Evolutionary conservation across 2,329 filamentous ascomycete species (phyloP).

Genomic region (Ceratocystis cacaofunesta): DNA sequence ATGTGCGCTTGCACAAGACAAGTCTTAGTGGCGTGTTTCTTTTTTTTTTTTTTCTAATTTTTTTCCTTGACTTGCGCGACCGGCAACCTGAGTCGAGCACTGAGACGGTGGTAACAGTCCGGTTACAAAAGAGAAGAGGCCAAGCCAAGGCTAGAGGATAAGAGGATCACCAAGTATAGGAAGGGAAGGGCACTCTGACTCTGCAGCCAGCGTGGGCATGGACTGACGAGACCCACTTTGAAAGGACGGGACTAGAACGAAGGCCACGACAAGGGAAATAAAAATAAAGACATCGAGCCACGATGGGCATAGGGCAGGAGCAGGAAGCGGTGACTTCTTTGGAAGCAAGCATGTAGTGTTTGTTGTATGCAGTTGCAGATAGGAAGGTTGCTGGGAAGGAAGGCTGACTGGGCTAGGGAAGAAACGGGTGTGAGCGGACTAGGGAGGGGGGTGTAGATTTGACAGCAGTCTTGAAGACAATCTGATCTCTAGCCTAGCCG

Average conservation of each 20-base stretch:
- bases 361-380: not conserved
- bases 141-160: not conserved
- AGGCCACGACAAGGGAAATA: not conserved
- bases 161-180: not conserved
- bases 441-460: conserved; percentile 9
- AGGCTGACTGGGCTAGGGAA: conserved; percentile 15
- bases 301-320: not conserved
- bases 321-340: not conserved
- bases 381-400: conserved; percentile 11
- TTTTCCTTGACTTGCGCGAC: not conserved
- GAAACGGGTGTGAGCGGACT: conserved; percentile 11
- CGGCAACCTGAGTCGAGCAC: not conserved
- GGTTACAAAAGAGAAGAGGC: not conserved
- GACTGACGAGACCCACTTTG: not conserved
- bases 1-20: conserved; percentile 4
- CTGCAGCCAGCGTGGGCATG: not conserved
- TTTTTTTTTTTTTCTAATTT: not conserved
- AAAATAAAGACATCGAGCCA: not conserved
- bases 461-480: not conserved
- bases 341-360: not conserved
- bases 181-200: conserved; percentile 2
- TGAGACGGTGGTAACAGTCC: not conserved
- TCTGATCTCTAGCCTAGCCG: too few relatives aligned
- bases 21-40: not conserved
- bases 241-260: not conserved